These are phyloP conservation scores for Allium sativum DNA, from an alignment of 106 monocot genomes.

Conservation along the genomic window DNA sequence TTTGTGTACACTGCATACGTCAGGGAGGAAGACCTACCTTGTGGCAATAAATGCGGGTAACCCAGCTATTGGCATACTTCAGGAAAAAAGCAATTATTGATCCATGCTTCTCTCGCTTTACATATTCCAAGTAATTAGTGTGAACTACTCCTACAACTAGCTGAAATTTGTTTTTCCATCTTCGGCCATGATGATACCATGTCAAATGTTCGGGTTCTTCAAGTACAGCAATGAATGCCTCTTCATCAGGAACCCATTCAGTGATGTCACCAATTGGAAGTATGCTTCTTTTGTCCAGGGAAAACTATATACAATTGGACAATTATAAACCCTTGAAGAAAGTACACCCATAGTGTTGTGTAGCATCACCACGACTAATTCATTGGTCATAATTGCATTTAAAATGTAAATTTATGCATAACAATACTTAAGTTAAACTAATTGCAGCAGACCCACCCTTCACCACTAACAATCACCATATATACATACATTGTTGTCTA, in stretches of 20 bases:
- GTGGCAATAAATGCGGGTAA: conserved; percentile 76
- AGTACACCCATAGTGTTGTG: background rate
- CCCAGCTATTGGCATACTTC: conserved; percentile 71
- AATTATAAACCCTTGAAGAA: background rate
- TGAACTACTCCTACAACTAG: conserved; percentile 78
- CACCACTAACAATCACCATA: too few relatives aligned
- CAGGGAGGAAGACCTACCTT: conserved; percentile 32
- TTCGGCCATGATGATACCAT: conserved; percentile 90
- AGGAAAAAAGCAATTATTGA: conserved; percentile 41
- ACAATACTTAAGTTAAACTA: too few relatives aligned
- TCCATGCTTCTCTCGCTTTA: conserved; percentile 84
- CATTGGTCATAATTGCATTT: too few relatives aligned
- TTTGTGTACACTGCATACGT: too few relatives aligned
- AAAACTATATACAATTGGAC: conserved; percentile 31
- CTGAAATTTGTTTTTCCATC: conserved; percentile 81
- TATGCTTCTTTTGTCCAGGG: conserved; percentile 72
- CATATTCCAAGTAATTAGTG: conserved; percentile 93
- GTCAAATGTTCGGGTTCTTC: conserved; percentile 96
- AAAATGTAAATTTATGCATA: too few relatives aligned
- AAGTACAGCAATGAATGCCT: conserved; percentile 73
- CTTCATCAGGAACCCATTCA: conserved; percentile 55
- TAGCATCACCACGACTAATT: too few relatives aligned
- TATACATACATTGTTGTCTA: too few relatives aligned
- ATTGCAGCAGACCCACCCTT: too few relatives aligned
- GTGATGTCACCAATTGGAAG: conserved; percentile 82